phyloP scores from a whole-genome alignment of 768 basidiomycete species.

The Trametes elegans region DNA sequence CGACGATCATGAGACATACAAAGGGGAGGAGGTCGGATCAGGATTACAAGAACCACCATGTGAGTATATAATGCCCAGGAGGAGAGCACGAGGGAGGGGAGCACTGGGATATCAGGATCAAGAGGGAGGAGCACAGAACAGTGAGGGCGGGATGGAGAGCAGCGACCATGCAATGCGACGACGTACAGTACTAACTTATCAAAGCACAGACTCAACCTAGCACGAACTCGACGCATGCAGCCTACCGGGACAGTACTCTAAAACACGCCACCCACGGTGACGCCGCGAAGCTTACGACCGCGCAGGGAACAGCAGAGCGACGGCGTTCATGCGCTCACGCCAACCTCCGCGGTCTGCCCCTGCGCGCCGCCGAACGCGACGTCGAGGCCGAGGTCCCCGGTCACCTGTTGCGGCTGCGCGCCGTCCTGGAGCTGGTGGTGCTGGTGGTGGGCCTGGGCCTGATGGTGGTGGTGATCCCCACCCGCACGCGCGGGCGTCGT shows the following conservation, averaged over 20 bases:
- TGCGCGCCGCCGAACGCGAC: conserved; percentile 1
- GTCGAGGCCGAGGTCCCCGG: conserved; percentile 1
- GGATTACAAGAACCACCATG: too few species aligned
- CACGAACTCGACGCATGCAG: background rate
- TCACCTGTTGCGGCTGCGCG: conserved; percentile 5
- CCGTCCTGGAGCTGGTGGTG: conserved; percentile 23
- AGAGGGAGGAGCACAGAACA: background rate
- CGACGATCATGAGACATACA: background rate
- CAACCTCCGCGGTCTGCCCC: background rate
- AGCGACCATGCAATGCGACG: conserved; percentile 4
- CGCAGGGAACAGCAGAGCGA: background rate
- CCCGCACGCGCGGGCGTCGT: conserved; percentile 37
- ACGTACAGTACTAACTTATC: background rate
- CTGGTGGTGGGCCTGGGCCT: conserved; percentile 7
- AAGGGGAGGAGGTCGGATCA: background rate
- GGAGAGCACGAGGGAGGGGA: too few species aligned
- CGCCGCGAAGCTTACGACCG: background rate
- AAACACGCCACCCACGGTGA: too few species aligned
- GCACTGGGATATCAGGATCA: too few species aligned
- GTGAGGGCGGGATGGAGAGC: background rate
- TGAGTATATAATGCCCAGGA: too few species aligned
- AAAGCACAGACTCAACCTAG: background rate
- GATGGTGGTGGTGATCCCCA: background rate
- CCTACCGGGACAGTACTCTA: too few species aligned
- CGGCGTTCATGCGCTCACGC: conserved; percentile 1